Percentiles rank a stretch among this genome's conserved stretches.
Conservation (phyloP, 495 filamentous ascomycete species). For the Ascobolus immersus region DNA sequence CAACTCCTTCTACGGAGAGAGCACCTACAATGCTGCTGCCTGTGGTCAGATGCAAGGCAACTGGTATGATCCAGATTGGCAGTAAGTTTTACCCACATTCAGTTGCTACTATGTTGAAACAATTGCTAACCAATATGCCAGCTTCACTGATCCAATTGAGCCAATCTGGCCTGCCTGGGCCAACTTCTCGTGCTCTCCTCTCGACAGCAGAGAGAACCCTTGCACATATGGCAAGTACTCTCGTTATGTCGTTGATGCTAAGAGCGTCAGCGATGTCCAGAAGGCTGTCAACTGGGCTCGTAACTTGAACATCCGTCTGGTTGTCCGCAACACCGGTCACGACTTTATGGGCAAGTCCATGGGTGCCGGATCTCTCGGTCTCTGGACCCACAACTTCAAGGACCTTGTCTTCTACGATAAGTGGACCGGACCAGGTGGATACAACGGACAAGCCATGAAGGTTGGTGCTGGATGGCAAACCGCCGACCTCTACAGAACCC, state of each 20-base stretch:
- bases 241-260: conserved; percentile 1
- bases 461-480: conserved; percentile 24
- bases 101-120: neutral
- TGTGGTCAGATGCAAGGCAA: conserved; percentile 18
- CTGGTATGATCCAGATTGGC: conserved; percentile 8
- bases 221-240: conserved; percentile 24
- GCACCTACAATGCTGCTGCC: conserved; percentile 21
- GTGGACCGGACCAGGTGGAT: conserved; percentile 5
- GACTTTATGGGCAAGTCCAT: conserved; percentile 31
- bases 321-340: conserved; percentile 44
- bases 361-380: conserved; percentile 29
- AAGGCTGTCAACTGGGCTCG: conserved; percentile 26
- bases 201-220: conserved; percentile 4
- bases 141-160: neutral
- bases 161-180: conserved; percentile 23
- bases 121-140: neutral
- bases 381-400: conserved; percentile 38
- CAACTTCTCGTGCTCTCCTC: conserved; percentile 19
- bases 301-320: conserved; percentile 30
- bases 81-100: conserved; percentile 3
- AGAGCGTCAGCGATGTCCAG: conserved; percentile 18
- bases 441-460: conserved; percentile 24
- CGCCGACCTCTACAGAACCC: conserved; percentile 22
- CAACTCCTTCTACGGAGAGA: conserved; percentile 15
- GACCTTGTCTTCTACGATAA: conserved; percentile 15